Conservation (phyloP, 768 basidiomycete species). For the Rhodotorula graminis region DNA sequence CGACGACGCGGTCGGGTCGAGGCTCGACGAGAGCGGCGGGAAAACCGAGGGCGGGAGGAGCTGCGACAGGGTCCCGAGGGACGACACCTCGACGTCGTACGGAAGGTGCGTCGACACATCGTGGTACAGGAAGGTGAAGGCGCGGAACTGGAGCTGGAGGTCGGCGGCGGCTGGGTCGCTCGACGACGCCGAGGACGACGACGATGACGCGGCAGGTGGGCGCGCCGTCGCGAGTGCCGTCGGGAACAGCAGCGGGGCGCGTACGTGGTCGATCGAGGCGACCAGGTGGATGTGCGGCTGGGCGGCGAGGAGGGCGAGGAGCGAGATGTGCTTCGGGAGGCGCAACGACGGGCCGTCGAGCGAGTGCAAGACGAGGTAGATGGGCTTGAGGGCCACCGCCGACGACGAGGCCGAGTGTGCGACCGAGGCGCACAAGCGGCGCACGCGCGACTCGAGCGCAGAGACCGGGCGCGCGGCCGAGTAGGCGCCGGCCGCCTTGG, state of each 20-base stretch:
- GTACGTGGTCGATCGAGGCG: conserved; percentile 81
- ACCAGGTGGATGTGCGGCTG: conserved; percentile 72
- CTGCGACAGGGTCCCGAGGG: conserved; percentile 25
- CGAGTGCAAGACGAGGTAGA: conserved; percentile 83
- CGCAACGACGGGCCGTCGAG: conserved; percentile 74
- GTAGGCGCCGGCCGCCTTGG: conserved; percentile 50
- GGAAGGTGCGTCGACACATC: conserved; percentile 78
- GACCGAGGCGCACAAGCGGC: conserved; percentile 64
- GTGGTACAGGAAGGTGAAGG: conserved; percentile 71
- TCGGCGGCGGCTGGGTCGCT: conserved; percentile 51
- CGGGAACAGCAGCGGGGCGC: conserved; percentile 76
- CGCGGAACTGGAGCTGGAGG: conserved; percentile 44
- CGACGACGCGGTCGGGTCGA: conserved; percentile 20
- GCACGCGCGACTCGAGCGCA: conserved; percentile 60
- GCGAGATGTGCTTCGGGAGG: conserved; percentile 58
- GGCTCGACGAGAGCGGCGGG: conserved; percentile 53
- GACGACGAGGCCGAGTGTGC: conserved; percentile 43
- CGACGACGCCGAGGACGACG: neutral
- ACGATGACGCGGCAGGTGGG: neutral
- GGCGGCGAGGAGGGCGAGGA: conserved; percentile 67
- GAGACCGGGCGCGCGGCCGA: conserved; percentile 44
- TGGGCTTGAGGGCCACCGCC: conserved; percentile 46
- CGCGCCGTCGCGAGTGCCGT: conserved; percentile 50
- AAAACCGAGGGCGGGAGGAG: conserved; percentile 52
- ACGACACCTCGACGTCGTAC: conserved; percentile 68